These are phyloP conservation scores for Leccinum pseudoinsigne DNA, from an alignment of 1,284 basidiomycete genomes.

Conservation along the genomic window DNA sequence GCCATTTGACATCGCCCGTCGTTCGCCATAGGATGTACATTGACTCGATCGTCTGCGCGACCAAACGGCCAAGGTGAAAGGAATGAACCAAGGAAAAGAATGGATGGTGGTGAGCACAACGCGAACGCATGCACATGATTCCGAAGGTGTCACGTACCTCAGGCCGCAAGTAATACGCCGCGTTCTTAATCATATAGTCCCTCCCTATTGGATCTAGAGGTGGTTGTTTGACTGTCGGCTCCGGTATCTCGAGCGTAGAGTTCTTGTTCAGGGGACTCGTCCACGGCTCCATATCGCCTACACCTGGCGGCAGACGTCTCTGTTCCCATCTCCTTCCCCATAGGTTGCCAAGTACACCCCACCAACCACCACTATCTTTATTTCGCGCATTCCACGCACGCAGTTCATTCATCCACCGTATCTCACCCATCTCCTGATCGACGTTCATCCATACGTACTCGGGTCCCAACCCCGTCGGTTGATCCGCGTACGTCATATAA, in stretches of 20 bases:
- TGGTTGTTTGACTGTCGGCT: not conserved
- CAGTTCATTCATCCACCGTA: slow-evolving; percentile 53
- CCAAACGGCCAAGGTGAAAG: not conserved
- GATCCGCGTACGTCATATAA: slow-evolving; percentile 64
- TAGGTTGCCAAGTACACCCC: not conserved
- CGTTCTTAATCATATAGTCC: slow-evolving; percentile 43
- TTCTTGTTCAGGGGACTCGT: slow-evolving; percentile 4
- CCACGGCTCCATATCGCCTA: slow-evolving; percentile 38
- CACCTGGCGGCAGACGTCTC: slow-evolving; percentile 51
- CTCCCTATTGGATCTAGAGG: slow-evolving; percentile 24
- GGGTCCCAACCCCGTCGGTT: slow-evolving; percentile 58
- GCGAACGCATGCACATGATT: not conserved
- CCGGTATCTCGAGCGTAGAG: not conserved
- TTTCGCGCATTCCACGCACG: slow-evolving; percentile 46
- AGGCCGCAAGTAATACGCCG: slow-evolving; percentile 56
- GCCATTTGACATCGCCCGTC: slow-evolving; percentile 68
- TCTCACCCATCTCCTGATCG: slow-evolving; percentile 22
- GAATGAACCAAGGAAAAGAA: not conserved
- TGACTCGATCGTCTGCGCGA: slow-evolving; percentile 60
- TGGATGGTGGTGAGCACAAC: not conserved
- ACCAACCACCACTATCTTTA: not conserved
- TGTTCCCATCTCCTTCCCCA: slow-evolving; percentile 16
- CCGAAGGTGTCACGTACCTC: slow-evolving; percentile 46
- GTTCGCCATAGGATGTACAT: slow-evolving; percentile 71
- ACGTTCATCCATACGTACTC: slow-evolving; percentile 49